Evolutionary conservation across 306 rosid species (phyloP).

Genomic region (Canavalia gladiata): DNA sequence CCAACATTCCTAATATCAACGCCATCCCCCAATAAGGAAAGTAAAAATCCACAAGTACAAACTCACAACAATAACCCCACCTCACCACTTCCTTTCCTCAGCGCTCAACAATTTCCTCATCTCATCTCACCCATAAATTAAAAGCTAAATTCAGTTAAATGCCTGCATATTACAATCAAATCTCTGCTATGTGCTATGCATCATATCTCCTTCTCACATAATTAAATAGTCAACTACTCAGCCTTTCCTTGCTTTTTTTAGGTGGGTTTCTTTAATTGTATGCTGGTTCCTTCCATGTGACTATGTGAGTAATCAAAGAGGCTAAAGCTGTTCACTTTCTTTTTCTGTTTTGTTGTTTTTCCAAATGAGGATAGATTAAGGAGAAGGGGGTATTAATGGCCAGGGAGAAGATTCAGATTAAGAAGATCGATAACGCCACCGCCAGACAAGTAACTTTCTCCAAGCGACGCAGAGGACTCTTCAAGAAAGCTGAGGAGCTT

Average conservation of each 20-base stretch:
- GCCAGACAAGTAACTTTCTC: slow-evolving; percentile 98
- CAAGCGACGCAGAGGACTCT: slow-evolving; percentile 85
- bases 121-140: background rate
- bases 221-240: slow-evolving; percentile 45
- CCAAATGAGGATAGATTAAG: slow-evolving; percentile 36
- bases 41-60: slow-evolving; percentile 45
- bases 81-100: background rate
- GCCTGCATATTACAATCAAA: slow-evolving; percentile 39
- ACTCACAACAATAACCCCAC: background rate
- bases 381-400: slow-evolving; percentile 63
- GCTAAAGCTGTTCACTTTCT: slow-evolving; percentile 21
- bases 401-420: slow-evolving; percentile 95
- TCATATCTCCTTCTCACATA: slow-evolving; percentile 8
- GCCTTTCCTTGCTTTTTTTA: slow-evolving; percentile 36
- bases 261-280: slow-evolving; percentile 52
- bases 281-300: slow-evolving; percentile 46
- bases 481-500: slow-evolving; percentile 95
- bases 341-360: background rate
- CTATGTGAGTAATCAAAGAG: background rate
- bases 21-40: slow-evolving; percentile 54
- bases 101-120: too few relatives aligned
- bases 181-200: background rate
- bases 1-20: slow-evolving; percentile 31
- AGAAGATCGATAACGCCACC: slow-evolving; percentile 90
- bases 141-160: slow-evolving; percentile 62